phyloP scores from a whole-genome alignment of 2,329 filamentous ascomycete genomes.

The Chaetomium globosum region DNA sequence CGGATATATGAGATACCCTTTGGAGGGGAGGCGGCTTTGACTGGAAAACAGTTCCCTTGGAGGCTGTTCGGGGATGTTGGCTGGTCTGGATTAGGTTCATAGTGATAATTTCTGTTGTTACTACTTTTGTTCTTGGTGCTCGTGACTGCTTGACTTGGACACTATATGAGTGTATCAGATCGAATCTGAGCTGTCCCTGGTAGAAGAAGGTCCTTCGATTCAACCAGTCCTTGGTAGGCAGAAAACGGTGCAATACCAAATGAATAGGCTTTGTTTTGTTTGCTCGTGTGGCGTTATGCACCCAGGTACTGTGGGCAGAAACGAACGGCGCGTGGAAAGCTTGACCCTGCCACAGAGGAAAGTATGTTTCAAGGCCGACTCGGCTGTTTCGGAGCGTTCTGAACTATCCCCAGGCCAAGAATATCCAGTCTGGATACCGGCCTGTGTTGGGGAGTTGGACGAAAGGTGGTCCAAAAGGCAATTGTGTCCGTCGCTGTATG shows the following conservation, averaged over 20 bases:
- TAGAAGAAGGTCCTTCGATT: background rate
- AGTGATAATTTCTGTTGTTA: conserved; percentile 22
- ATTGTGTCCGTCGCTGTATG: background rate
- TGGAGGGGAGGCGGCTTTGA: background rate
- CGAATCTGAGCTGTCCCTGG: too few relatives aligned
- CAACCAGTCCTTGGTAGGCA: background rate
- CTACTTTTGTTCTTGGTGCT: background rate
- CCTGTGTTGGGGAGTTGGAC: background rate
- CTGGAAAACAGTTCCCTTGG: background rate
- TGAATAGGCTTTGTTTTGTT: conserved; percentile 11
- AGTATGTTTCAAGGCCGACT: background rate
- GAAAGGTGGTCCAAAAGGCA: background rate
- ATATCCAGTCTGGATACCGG: background rate
- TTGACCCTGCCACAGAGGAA: background rate
- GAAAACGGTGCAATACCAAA: background rate
- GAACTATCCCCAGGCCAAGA: background rate
- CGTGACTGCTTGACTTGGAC: background rate
- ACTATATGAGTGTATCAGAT: too few relatives aligned
- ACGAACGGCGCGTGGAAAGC: background rate
- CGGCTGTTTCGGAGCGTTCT: background rate
- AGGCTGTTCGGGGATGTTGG: conserved; percentile 2
- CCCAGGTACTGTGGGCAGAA: background rate
- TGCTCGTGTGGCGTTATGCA: background rate
- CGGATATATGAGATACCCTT: conserved; percentile 22
- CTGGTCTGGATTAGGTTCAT: conserved; percentile 17